Conservation (phyloP, 495 filamentous ascomycete species). For the Trichoderma erinaceum region DNA sequence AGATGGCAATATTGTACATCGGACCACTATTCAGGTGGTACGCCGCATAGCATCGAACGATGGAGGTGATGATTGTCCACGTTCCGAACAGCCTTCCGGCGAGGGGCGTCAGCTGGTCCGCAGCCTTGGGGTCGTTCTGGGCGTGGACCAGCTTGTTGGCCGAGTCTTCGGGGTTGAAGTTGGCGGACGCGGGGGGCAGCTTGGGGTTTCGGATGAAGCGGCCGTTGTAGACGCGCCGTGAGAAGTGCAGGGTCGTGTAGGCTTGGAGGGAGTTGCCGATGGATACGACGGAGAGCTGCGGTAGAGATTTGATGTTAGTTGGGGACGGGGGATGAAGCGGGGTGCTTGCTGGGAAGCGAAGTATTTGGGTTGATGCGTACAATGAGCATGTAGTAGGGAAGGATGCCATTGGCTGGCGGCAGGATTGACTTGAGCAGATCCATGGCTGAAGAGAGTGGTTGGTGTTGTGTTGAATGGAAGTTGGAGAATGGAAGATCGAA, state of each 20-base stretch:
- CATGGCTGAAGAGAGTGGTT: slow-evolving; percentile 22
- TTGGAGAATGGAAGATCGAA: background rate
- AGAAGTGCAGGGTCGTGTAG: slow-evolving; percentile 66
- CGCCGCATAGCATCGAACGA: slow-evolving; percentile 77
- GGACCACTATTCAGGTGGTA: slow-evolving; percentile 69
- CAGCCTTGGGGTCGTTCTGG: slow-evolving; percentile 38
- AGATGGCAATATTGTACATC: slow-evolving; percentile 71
- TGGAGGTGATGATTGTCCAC: slow-evolving; percentile 71
- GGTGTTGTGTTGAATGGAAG: background rate
- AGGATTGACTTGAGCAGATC: slow-evolving; percentile 34
- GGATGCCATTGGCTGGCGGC: slow-evolving; percentile 37
- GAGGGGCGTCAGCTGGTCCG: slow-evolving; percentile 59
- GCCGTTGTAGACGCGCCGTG: slow-evolving; percentile 67
- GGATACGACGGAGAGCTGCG: slow-evolving; percentile 67
- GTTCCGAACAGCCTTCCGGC: slow-evolving; percentile 83
- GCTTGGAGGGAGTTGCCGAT: slow-evolving; percentile 76
- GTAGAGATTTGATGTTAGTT: slow-evolving; percentile 12
- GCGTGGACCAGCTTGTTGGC: slow-evolving; percentile 37
- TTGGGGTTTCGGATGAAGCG: slow-evolving; percentile 40
- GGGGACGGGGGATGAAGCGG: background rate
- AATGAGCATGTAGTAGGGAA: slow-evolving; percentile 44
- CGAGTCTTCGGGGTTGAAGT: slow-evolving; percentile 42
- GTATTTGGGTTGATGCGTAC: slow-evolving; percentile 29
- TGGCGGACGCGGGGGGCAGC: slow-evolving; percentile 26
- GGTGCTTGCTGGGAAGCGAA: background rate